Base-by-base conservation (phyloP, 257 asterid genomes). In the Nicotiana otophora region DNA sequence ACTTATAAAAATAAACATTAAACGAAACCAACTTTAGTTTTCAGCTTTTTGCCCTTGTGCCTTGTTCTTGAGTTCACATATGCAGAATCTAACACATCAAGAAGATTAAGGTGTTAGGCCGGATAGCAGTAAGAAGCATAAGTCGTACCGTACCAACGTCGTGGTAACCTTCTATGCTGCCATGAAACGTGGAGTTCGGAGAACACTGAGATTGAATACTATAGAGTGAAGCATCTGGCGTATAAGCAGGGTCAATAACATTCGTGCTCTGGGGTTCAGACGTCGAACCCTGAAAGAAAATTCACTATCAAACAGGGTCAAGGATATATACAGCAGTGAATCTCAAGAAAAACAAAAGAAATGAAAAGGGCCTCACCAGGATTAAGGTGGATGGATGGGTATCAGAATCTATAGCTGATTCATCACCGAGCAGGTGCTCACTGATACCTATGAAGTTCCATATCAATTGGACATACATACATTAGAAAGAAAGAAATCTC, bases 231-330 rank as follows among this genome's bases (percentile, higher is more conserved):
- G 6, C 61, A 82, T 81, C 84, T 15, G 94, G 89, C 57, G 67
- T 54, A 84, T 90, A 89, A 68, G 98, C 98, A 58, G 93, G 86
- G 31, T 96, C 98, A 10, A 93, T 88, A 84, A 86, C 93, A 88
- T 90, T 89, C 36, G 84, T 19, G 11, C 0, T 0, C 42, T 53
- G 72, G 19, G 97, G 86, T 89, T 63, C 63, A 68, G 95, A 81
- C 48, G 77, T 89, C 17, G 99, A 88, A 39, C 97, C 99, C 99
- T 96, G 95, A 84, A 89, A 89, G 57, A 39, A 82, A 83, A 63
- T 72, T 58, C 82, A 70, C 58, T 20, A 15, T 51, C 55, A 51
- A 51, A 4, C 10, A 51, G 16, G 77, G 54, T 19, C 77, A 28
- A 19, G 36, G 77, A 70, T 70, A 70, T n/a, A 68, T 19, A 36